phyloP scores from a whole-genome alignment of 495 filamentous ascomycete genomes.

The Annulohypoxylon bovei region DNA sequence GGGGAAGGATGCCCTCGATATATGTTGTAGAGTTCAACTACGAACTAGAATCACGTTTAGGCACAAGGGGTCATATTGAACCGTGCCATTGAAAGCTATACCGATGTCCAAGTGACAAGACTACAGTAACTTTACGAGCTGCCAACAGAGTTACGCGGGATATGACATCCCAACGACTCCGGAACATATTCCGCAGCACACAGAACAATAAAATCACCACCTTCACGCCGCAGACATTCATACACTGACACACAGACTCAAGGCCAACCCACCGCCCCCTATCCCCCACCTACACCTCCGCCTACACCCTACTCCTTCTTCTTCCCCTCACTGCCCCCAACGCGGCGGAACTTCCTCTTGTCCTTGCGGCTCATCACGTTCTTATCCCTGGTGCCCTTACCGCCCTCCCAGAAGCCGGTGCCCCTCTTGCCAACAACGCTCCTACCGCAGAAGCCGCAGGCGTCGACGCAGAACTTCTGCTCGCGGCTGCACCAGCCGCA shows the following conservation, averaged over 20 bases:
- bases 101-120: not conserved
- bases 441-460: constrained; percentile 80
- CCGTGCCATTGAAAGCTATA: not conserved
- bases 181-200: not conserved
- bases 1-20: too few relatives aligned
- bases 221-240: not conserved
- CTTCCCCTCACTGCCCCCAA: constrained; percentile 47
- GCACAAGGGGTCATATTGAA: not conserved
- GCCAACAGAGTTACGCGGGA: not conserved
- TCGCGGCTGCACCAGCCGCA: constrained; percentile 86
- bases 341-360: constrained; percentile 74
- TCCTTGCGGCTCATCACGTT: constrained; percentile 77
- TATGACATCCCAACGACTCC: not conserved
- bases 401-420: constrained; percentile 91
- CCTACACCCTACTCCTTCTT: constrained; percentile 32
- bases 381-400: constrained; percentile 82
- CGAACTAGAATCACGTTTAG: not conserved
- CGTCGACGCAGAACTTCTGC: constrained; percentile 83
- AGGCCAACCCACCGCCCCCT: not conserved
- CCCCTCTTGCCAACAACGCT: constrained; percentile 71
- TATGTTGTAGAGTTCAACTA: too few relatives aligned
- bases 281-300: constrained; percentile 7
- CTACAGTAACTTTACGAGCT: not conserved
- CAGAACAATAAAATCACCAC: not conserved
- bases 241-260: not conserved